Evolutionary conservation across 768 basidiomycete genomes (phyloP).

Genomic region (Tubosaeta brunneosetosa): DNA sequence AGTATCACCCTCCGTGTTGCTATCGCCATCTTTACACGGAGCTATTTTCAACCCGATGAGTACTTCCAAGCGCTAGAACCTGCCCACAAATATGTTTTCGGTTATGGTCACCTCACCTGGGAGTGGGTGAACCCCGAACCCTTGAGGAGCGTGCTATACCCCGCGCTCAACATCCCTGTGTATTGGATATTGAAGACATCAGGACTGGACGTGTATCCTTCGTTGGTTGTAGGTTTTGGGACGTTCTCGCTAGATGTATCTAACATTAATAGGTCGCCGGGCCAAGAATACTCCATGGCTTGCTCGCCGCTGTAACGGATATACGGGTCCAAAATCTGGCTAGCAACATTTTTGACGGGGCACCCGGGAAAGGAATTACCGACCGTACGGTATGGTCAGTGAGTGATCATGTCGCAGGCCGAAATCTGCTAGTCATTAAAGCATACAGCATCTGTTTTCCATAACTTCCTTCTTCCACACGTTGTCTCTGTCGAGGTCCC

Average conservation of each 20-base stretch:
- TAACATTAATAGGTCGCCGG: constrained; percentile 49
- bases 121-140: constrained; percentile 78
- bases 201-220: constrained; percentile 45
- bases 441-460: constrained; percentile 66
- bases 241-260: neutral
- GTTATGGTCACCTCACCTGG: constrained; percentile 92
- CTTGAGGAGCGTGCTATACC: constrained; percentile 79
- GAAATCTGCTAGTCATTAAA: neutral
- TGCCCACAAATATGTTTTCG: constrained; percentile 84
- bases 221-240: constrained; percentile 55
- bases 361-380: constrained; percentile 32
- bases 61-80: constrained; percentile 94
- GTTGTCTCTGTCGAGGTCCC: constrained; percentile 75
- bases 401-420: constrained; percentile 28
- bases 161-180: constrained; percentile 71
- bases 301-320: constrained; percentile 77
- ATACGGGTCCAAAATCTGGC: constrained; percentile 65
- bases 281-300: constrained; percentile 75
- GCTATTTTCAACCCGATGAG: constrained; percentile 97
- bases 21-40: constrained; percentile 66
- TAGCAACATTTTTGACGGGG: constrained; percentile 48
- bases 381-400: constrained; percentile 52
- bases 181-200: constrained; percentile 65
- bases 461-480: constrained; percentile 85
- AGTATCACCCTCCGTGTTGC: constrained; percentile 50